Evolutionary conservation across 169 alveolate species (phyloP).

Genomic region (Theileria annulata): DNA sequence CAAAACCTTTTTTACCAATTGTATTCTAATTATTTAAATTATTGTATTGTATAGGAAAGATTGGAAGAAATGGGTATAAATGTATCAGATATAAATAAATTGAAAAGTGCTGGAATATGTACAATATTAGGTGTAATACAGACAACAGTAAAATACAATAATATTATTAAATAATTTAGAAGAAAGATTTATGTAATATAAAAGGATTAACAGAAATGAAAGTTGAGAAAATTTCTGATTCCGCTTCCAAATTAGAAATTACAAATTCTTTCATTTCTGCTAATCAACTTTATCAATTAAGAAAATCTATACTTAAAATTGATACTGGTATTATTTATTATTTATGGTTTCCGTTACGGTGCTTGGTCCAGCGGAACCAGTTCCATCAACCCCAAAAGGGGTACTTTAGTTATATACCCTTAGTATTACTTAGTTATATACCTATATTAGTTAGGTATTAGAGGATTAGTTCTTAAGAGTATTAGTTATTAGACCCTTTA

Average conservation of each 20-base stretch:
- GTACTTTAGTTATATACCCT: no score
- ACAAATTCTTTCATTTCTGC: slow-evolving; percentile 62
- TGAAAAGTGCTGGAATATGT: slow-evolving; percentile 88
- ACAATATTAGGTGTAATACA: slow-evolving; percentile 86
- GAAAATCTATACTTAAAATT: slow-evolving; percentile 47
- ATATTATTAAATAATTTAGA: not conserved
- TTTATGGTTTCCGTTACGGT: not conserved
- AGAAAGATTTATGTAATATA: slow-evolving; percentile 69
- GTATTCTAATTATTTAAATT: slow-evolving; percentile 5
- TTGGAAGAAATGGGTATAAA: slow-evolving; percentile 89
- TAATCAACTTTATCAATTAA: slow-evolving; percentile 34
- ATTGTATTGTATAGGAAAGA: slow-evolving; percentile 60
- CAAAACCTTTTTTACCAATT: slow-evolving; percentile 10
- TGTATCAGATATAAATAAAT: slow-evolving; percentile 87
- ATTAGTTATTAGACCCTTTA: no score
- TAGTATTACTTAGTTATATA: no score
- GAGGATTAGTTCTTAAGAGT: no score
- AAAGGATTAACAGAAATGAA: slow-evolving; percentile 94
- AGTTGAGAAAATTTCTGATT: slow-evolving; percentile 90
- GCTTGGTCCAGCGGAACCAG: not conserved
- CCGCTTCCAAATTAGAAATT: slow-evolving; percentile 77
- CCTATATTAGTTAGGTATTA: no score
- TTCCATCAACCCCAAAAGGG: no score
- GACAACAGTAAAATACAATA: slow-evolving; percentile 67
- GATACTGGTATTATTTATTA: no score